Base-by-base conservation (phyloP, 805 yeast genomes). In the Starmerella ratchasimensis region DNA sequence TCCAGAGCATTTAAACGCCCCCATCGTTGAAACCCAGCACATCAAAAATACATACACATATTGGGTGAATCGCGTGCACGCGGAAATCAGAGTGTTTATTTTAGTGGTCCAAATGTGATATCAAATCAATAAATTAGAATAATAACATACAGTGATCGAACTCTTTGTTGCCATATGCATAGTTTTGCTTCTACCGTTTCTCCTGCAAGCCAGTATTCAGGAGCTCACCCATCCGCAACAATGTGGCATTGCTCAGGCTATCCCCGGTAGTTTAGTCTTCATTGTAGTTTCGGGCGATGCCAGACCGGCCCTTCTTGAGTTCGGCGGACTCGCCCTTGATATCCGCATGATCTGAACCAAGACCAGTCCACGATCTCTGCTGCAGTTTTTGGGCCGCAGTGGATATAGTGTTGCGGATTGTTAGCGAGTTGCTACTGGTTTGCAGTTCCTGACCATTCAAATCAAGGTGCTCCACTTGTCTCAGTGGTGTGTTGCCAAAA, bases 201-300 rank as follows among this genome's bases (percentile, higher is more conserved):
- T n/a, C n/a, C n/a, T n/a, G n/a, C n/a, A n/a, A n/a, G n/a, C n/a
- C n/a, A n/a, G n/a, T n/a, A n/a, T n/a, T n/a, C n/a, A n/a, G n/a
- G n/a, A n/a, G n/a, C n/a, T n/a, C n/a, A n/a, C n/a, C n/a, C n/a
- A n/a, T n/a, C n/a, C n/a, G n/a, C n/a, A n/a, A n/a, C n/a, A 9
- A 10, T 21, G 19, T 14, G 8, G 9, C 22, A 7, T 6, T 9
- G 10, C 78, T 16, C 69, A 71, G 13, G 71, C 86, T 44, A 71
- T 86, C 19, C 76, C 81, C 57, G 68, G 68, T 48, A 76, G 78
- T 56, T 25, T 13, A 25, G 5, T 5, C n/a, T 83, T 83, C 57
- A 77, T 80, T 51, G 51, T 88, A 90, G 2, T 90, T 93, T 47
- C 97, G 67, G 2, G 98, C 98, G 39, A 88, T 72, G 28, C 98